Evolutionary conservation across 2,329 filamentous ascomycete species (phyloP), one percentile per base, ranked within the genome.

Genomic region (Thelonectria blattea): DNA sequence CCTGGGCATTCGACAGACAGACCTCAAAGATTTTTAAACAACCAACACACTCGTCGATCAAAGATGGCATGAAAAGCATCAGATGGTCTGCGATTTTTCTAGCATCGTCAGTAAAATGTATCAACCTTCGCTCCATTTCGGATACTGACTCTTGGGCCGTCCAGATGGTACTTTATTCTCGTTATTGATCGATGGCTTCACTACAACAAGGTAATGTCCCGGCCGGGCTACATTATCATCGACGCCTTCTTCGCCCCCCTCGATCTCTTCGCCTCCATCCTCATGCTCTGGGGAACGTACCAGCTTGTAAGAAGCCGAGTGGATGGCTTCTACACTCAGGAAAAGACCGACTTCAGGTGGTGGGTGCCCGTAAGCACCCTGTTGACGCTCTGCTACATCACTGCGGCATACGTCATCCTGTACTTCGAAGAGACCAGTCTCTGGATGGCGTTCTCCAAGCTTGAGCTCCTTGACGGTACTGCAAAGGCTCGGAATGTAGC

Each of bases 221-320:
- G 3, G 32, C 15, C 22, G 5, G 32, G 32, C 32, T 51, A 51
- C 48, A 41, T 51, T 18, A 3, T 51, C 18, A 14, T 41, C 11
- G 34, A 39, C 17, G 17, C 48, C 5, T 6, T 51, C 3, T 24
- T 22, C 32, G 48, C 41, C 24, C 18, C 48, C n/a, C 6, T 51
- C 32, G n/a, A 51, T 10, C 32, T 51, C 34, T 32, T 17, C 5
- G 41, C 48, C 6, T 24, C 48, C 7, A 41, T 51, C 39, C 32
- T 51, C 12, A 51, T 51, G n/a, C 48, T 51, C 3, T 51, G 48
- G 48, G 48, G 32, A n/a, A 51, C 48, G 9, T 51, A 39, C 15
- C 15, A n/a, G 3, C 48, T 51, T 9, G 18, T 51, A 5, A 11
- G 17, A 15, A 51, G 18, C n/a, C 32, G 24, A 15, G 15, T 51